Evolutionary conservation across 2,329 filamentous ascomycete species (phyloP).

Genomic region (Fusarium drepaniforme): DNA sequence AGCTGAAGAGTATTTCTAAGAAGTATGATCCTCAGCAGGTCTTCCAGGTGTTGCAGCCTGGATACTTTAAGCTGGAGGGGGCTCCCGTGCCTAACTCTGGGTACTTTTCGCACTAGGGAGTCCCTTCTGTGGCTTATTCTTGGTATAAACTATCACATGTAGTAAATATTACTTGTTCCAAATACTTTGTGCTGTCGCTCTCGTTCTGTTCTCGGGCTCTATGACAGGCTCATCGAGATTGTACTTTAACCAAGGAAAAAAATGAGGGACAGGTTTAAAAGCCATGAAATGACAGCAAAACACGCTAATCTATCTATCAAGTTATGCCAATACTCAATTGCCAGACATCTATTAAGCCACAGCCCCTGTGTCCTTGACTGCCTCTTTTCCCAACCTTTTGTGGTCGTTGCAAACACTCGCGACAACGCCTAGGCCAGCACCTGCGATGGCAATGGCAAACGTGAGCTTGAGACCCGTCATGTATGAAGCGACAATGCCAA

Average conservation of each 20-base stretch:
- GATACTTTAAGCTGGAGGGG: slow-evolving; percentile 54
- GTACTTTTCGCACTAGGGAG: slow-evolving; percentile 6
- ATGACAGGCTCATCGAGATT: no score
- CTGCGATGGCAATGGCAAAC: slow-evolving; percentile 68
- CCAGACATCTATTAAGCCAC: background rate
- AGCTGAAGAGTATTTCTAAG: slow-evolving; percentile 44
- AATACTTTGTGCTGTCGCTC: no score
- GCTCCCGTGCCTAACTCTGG: slow-evolving; percentile 13
- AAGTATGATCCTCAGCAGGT: slow-evolving; percentile 54
- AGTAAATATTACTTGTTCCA: background rate
- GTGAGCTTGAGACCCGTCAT: slow-evolving; percentile 73
- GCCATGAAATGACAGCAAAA: background rate
- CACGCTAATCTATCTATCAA: background rate
- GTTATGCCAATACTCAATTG: background rate
- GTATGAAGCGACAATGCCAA: slow-evolving; percentile 70
- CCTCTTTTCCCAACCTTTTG: background rate
- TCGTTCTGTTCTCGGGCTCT: no score
- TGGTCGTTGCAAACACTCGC: background rate
- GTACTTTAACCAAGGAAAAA: no score
- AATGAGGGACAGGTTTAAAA: no score
- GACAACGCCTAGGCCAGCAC: slow-evolving; percentile 50
- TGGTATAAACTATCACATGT: background rate
- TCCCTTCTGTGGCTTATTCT: background rate
- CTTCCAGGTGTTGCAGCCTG: slow-evolving; percentile 52
- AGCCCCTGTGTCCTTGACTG: background rate